Evolutionary conservation across 2,329 filamentous ascomycete genomes (phyloP).

Genomic region (Lecanicillium sp.): DNA sequence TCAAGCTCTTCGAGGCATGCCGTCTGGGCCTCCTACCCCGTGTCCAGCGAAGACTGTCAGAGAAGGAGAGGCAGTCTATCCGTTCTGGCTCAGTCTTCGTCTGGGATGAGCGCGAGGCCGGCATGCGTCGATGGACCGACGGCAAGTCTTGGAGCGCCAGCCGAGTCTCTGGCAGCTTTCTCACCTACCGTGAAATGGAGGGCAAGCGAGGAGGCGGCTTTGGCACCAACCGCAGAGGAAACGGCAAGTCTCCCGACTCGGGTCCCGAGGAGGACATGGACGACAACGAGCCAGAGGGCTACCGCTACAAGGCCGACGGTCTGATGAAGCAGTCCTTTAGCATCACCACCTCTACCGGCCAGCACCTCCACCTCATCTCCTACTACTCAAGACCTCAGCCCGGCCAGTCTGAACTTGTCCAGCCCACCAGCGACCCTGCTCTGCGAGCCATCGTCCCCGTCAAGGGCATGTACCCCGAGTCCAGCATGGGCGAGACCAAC

Average conservation of each 20-base stretch:
- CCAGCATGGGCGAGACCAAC: constrained; percentile 78
- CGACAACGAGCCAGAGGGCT: constrained; percentile 79
- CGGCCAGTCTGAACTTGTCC: constrained; percentile 61
- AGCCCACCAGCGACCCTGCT: constrained; percentile 72
- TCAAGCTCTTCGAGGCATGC: constrained; percentile 97
- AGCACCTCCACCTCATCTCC: constrained; percentile 94
- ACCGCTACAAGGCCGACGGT: constrained; percentile 90
- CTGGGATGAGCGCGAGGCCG: constrained; percentile 98
- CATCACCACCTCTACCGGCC: constrained; percentile 81
- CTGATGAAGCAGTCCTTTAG: constrained; percentile 99
- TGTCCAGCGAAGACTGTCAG: constrained; percentile 85
- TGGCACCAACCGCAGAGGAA: constrained; percentile 41
- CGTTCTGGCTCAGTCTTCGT: constrained; percentile 96
- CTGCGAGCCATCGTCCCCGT: constrained; percentile 76
- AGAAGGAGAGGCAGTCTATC: constrained; percentile 95
- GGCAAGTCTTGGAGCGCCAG: constrained; percentile 99
- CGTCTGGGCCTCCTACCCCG: constrained; percentile 80
- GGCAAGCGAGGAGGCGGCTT: constrained; percentile 85
- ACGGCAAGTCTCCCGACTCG: constrained; percentile 76
- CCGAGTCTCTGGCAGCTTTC: constrained; percentile 90
- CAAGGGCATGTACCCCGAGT: constrained; percentile 97
- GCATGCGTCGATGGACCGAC: constrained; percentile 97
- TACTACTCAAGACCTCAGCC: constrained; percentile 83
- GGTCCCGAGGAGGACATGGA: constrained; percentile 78
- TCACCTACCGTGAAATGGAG: constrained; percentile 98